Evolutionary conservation across 164 flowering plant species (phyloP).

Genomic region (Magnolia changhungtana): DNA sequence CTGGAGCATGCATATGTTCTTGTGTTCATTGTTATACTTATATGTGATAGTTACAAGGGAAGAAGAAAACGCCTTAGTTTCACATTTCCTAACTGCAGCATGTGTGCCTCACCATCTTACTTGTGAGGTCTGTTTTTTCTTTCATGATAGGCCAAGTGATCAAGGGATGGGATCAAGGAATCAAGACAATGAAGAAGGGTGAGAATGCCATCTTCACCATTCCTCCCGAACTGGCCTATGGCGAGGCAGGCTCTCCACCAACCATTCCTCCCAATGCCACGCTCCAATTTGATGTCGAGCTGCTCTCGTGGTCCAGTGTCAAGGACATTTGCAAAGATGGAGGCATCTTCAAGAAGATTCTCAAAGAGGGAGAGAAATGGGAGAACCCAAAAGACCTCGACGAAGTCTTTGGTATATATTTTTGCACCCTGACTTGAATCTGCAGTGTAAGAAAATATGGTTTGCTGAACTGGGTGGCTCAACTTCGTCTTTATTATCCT

Average conservation of each 20-base stretch:
- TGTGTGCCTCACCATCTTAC: not conserved
- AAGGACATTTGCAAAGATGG: slow-evolving; percentile 99
- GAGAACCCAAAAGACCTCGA: slow-evolving; percentile 92
- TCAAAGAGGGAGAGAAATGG: slow-evolving; percentile 90
- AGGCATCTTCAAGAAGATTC: slow-evolving; percentile 80
- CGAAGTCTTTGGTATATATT: slow-evolving; percentile 73
- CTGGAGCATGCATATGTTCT: no score
- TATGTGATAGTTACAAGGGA: no score
- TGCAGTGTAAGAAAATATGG: no score
- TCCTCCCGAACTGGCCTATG: slow-evolving; percentile 88
- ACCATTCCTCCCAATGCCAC: slow-evolving; percentile 95
- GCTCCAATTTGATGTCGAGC: slow-evolving; percentile 86
- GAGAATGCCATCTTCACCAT: slow-evolving; percentile 91
- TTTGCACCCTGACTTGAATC: not conserved
- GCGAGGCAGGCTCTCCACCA: slow-evolving; percentile 83
- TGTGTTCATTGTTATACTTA: no score
- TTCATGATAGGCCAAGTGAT: slow-evolving; percentile 76
- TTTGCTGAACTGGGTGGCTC: not conserved
- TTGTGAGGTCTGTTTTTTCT: not conserved
- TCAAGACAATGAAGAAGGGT: slow-evolving; percentile 97
- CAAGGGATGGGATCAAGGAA: slow-evolving; percentile 95
- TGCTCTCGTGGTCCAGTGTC: slow-evolving; percentile 89
- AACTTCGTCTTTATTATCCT: not conserved
- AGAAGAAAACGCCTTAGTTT: no score
- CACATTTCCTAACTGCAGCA: no score